Conservation (phyloP, 345 rosid species). For the Linum lewisii region DNA sequence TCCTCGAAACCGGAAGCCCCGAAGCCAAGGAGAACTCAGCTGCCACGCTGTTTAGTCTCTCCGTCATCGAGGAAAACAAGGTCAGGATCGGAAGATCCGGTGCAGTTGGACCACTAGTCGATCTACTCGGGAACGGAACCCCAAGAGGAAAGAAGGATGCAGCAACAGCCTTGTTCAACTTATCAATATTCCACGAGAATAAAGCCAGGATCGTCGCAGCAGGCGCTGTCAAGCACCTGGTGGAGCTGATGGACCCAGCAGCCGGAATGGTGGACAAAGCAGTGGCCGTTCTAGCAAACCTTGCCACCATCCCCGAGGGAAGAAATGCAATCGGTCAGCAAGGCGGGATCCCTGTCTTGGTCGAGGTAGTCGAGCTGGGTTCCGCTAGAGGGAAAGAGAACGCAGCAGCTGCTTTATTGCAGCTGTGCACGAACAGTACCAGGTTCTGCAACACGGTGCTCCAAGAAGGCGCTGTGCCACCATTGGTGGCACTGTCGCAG, state of each 20-base stretch:
- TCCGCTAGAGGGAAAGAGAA: constrained; percentile 89
- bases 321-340: constrained; percentile 69
- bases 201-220: constrained; percentile 70
- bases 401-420: constrained; percentile 89
- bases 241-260: constrained; percentile 86
- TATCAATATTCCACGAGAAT: constrained; percentile 77
- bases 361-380: constrained; percentile 95
- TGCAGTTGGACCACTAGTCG: constrained; percentile 78
- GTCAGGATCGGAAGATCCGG: constrained; percentile 73
- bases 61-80: constrained; percentile 75
- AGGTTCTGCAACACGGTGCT: constrained; percentile 59
- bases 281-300: constrained; percentile 85
- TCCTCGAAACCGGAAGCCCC: constrained; percentile 62
- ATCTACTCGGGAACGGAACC: constrained; percentile 69
- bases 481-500: constrained; percentile 75
- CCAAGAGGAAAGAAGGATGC: constrained; percentile 90
- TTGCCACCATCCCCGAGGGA: constrained; percentile 73
- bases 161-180: constrained; percentile 76
- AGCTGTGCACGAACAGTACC: constrained; percentile 52
- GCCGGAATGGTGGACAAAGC: constrained; percentile 95
- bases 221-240: constrained; percentile 79
- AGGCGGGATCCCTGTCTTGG: constrained; percentile 68
- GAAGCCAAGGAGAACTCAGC: constrained; percentile 92
- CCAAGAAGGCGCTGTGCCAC: constrained; percentile 93
- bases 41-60: constrained; percentile 79